These are phyloP conservation scores for Rhodotorula sphaerocarpa DNA, from an alignment of 768 basidiomycete species.

Conservation along the genomic window DNA sequence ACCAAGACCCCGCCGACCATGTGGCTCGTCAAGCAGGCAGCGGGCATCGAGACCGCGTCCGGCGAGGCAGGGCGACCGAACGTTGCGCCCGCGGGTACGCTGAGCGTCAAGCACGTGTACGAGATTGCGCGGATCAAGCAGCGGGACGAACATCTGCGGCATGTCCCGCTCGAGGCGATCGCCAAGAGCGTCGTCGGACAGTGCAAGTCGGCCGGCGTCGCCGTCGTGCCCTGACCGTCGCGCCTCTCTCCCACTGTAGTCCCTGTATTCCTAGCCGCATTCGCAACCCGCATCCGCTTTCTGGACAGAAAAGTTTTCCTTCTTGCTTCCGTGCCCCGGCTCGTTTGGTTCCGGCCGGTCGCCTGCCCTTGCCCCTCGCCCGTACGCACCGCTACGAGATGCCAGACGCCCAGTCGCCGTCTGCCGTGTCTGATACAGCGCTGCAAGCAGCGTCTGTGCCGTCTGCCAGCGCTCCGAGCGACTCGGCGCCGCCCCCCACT, in stretches of 20 bases:
- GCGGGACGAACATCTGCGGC: slow-evolving; percentile 74
- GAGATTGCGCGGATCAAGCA: slow-evolving; percentile 97
- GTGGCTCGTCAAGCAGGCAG: slow-evolving; percentile 82
- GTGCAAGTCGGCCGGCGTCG: slow-evolving; percentile 77
- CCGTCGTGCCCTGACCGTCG: slow-evolving; percentile 64
- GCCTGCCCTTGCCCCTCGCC: no score
- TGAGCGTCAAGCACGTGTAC: slow-evolving; percentile 93
- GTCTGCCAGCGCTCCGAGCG: not conserved
- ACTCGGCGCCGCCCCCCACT: slow-evolving; percentile 21
- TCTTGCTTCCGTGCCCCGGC: no score
- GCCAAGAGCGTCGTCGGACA: slow-evolving; percentile 81
- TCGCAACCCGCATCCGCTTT: not conserved
- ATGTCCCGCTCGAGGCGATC: slow-evolving; percentile 71
- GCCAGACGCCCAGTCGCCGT: not conserved
- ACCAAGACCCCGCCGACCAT: slow-evolving; percentile 80
- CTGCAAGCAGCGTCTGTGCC: fast-evolving
- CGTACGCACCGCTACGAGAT: not conserved
- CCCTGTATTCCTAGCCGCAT: not conserved
- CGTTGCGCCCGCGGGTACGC: slow-evolving; percentile 52
- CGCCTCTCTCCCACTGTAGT: not conserved
- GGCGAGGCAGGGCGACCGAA: slow-evolving; percentile 55
- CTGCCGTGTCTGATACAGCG: not conserved
- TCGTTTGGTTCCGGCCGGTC: no score
- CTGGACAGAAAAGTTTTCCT: not conserved
- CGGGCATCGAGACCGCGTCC: slow-evolving; percentile 82